Base-by-base conservation (phyloP, 2,329 filamentous ascomycete species). In the Fusarium sp. region DNA sequence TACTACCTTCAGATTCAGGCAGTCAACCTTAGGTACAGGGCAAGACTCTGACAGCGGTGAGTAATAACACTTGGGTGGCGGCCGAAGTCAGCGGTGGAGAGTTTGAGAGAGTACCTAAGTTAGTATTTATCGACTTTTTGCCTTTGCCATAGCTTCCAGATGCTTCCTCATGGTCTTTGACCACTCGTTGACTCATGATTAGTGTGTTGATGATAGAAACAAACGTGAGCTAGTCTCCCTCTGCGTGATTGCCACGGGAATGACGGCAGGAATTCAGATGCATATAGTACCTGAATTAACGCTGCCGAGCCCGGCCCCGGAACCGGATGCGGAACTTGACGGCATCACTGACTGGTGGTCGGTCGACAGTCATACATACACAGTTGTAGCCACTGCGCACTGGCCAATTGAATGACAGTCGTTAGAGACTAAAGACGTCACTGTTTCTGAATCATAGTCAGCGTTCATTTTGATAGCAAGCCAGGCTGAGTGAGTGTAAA, bases 171-270 rank as follows among this genome's bases (percentile, higher is more conserved):
- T 16, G 18, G 16, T 50, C 44, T 42, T 33, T 31, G 14, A 22
- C 18, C 8, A n/a, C n/a, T n/a, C 45, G 33, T 51, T 57, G 56
- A 60, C 58, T 71, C 71, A 73, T 72, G 61, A 64, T 59, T 45
- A 53, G 30, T 51, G 50, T 41, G 44, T 26, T 42, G 26, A 24
- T 50, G n/a, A 36, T 28, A 26, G 20, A 42, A 26, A 28, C 16
- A 61, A 30, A 55, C 16, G 7, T 48, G 33, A 30, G 45, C 18
- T 38, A 38, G 31, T 24, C 61, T 38, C n/a, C 38, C 41, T 35
- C 41, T 39, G 9, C 61, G 44, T 47, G 38, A 57, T 57, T 31
- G 24, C 35, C 22, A 48, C 48, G 36, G 50, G 50, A 38, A 66
- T 48, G 54, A 50, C 47, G 56, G 55, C 45, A 57, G 16, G 30